Evolutionary conservation across 176 grass and related monocot genomes (phyloP).

Genomic region (Musa itinerans): DNA sequence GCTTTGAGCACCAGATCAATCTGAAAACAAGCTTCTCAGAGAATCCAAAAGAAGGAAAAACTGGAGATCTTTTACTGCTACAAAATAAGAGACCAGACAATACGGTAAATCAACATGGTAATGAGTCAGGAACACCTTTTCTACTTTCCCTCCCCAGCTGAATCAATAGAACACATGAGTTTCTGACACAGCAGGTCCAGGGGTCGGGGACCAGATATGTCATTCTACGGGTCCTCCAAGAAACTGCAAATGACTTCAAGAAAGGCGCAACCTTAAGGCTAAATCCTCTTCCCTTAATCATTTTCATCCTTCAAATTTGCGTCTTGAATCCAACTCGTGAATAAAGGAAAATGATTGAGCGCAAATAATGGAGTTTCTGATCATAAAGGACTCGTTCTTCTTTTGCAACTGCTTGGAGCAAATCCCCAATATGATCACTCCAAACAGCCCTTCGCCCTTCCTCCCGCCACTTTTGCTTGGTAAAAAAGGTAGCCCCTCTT

Average conservation of each 20-base stretch:
- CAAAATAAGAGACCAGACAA: neutral
- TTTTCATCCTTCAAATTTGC: neutral
- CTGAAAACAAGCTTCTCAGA: neutral
- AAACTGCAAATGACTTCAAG: neutral
- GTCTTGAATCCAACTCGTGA: neutral
- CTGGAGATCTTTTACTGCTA: neutral
- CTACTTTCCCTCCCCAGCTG: slow-evolving; percentile 2
- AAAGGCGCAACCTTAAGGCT: neutral
- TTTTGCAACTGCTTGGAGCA: neutral
- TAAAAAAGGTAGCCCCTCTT: neutral
- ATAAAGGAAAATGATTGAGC: neutral
- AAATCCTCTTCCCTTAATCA: neutral
- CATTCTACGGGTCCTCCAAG: neutral
- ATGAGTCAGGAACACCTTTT: neutral
- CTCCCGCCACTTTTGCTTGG: neutral
- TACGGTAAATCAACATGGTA: neutral
- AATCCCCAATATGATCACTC: neutral
- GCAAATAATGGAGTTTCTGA: neutral
- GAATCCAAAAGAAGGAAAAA: neutral
- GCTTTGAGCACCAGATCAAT: neutral
- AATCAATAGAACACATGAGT: slow-evolving; percentile 1
- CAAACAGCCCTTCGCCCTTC: neutral
- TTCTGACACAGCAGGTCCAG: neutral
- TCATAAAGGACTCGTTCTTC: neutral
- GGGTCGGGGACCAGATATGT: neutral